Conservation (phyloP, 257 asterid species). For the Solanum medicagineum region DNA sequence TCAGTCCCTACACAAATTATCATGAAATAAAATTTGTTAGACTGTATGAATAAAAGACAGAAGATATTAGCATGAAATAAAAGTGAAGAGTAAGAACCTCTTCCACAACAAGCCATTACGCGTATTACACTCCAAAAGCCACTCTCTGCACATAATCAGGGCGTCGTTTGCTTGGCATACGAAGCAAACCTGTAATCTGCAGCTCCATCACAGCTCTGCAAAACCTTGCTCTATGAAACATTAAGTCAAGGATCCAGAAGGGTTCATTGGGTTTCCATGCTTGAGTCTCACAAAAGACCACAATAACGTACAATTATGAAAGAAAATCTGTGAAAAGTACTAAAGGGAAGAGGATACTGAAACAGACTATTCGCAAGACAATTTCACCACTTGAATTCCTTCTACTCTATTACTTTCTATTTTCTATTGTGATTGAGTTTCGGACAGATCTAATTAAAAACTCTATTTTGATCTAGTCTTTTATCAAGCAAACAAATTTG, state of each 20-base stretch:
- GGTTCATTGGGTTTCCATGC: neutral
- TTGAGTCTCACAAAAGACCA: neutral
- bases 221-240: conserved; percentile 61
- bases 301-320: neutral
- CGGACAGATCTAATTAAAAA: neutral
- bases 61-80: neutral
- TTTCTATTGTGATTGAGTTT: neutral
- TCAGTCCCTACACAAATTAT: neutral
- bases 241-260: conserved; percentile 33
- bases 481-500: neutral
- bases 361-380: neutral
- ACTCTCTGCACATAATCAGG: conserved; percentile 91
- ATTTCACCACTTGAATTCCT: neutral
- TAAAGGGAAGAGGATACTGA: neutral
- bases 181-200: conserved; percentile 79
- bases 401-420: neutral
- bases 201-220: conserved; percentile 87
- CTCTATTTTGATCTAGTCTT: neutral
- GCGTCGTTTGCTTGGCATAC: conserved; percentile 92
- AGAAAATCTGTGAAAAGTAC: neutral
- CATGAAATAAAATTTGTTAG: neutral
- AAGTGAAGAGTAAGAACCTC: neutral
- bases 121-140: conserved; percentile 58
- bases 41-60: neutral
- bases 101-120: neutral